Base-by-base conservation (phyloP, 371 early-diverging fungal genomes). In the Mucor saturninus region DNA sequence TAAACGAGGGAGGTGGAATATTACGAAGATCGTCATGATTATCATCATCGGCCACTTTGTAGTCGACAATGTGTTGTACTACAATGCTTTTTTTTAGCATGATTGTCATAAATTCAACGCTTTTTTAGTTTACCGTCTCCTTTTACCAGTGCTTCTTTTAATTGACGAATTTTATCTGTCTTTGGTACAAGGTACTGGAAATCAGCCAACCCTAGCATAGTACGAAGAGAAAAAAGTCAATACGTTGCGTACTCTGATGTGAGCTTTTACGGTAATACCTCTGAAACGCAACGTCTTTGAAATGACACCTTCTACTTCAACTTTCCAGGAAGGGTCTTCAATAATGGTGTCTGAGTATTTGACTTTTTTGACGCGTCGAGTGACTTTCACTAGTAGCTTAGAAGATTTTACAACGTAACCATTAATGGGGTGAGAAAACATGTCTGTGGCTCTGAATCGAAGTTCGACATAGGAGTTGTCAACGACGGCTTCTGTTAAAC, bases 401-500 rank as follows among this genome's bases (percentile, higher is more conserved):
- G 80, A 48, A 3, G 85, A 77, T 11, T 67, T 59, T 28, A 84
- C 52, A 26, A 85, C 62, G 21, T 86, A 82, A 28, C 89, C 89
- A 28, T 72, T 60, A 29, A 89, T 78, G 8, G 90, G 84, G 67
- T 89, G 90, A 1, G 78, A 79, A 69, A 89, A 91, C 0, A 81
- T 81, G 66, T 88, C 86, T 11, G 71, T 62, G 5, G 82, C 82
- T 10, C 89, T 65, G 61, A 72, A 85, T 1, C 77, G 67, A 6
- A 90, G 65, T 60, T 86, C 83, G 4, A 89, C 60, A 3, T 61
- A 48, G 5, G 21, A 4, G 30, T 66, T 15, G 15, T 48, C 51
- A 32, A 43, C 10, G 1, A 58, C 35, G 13, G 65, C 15, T 48
- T 56, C 71, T 15, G 69, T 68, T 13, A 86, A 55, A 2, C 65